Conservation (phyloP, 495 filamentous ascomycete genomes). For the Thozetella sp. region DNA sequence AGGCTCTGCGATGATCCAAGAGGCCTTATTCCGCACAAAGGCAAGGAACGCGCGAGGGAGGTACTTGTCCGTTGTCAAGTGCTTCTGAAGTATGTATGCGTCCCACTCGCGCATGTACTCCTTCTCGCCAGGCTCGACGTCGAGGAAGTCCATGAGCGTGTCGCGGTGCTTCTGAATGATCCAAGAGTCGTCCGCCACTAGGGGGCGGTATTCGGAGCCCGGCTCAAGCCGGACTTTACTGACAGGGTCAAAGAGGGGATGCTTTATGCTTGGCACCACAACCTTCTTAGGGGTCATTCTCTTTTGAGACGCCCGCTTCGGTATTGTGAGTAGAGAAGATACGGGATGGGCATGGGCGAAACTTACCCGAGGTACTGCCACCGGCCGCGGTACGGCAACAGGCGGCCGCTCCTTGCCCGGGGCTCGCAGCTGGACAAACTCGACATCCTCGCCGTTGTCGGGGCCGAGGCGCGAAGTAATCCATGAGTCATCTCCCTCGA, state of each 20-base stretch:
- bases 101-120: slow-evolving; percentile 56
- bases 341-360: slow-evolving; percentile 11
- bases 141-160: slow-evolving; percentile 49
- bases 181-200: slow-evolving; percentile 47
- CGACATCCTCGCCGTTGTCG: slow-evolving; percentile 27
- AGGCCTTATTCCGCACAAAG: slow-evolving; percentile 41
- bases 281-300: slow-evolving; percentile 19
- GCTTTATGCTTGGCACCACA: slow-evolving; percentile 45
- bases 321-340: slow-evolving; percentile 7
- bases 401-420: slow-evolving; percentile 9
- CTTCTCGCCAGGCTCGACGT: slow-evolving; percentile 48
- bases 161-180: slow-evolving; percentile 53
- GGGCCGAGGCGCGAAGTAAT: slow-evolving; percentile 36
- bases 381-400: background rate
- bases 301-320: slow-evolving; percentile 1
- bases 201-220: slow-evolving; percentile 40
- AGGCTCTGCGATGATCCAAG: slow-evolving; percentile 40
- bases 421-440: background rate
- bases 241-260: slow-evolving; percentile 51
- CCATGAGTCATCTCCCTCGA: slow-evolving; percentile 44
- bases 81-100: slow-evolving; percentile 43
- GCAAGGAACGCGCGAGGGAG: slow-evolving; percentile 41
- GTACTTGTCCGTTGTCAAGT: slow-evolving; percentile 45
- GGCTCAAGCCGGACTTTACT: slow-evolving; percentile 48
- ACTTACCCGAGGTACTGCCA: slow-evolving; percentile 5